Evolutionary conservation across 2,329 filamentous ascomycete genomes (phyloP).

Genomic region (Endoconidiophora polonica): DNA sequence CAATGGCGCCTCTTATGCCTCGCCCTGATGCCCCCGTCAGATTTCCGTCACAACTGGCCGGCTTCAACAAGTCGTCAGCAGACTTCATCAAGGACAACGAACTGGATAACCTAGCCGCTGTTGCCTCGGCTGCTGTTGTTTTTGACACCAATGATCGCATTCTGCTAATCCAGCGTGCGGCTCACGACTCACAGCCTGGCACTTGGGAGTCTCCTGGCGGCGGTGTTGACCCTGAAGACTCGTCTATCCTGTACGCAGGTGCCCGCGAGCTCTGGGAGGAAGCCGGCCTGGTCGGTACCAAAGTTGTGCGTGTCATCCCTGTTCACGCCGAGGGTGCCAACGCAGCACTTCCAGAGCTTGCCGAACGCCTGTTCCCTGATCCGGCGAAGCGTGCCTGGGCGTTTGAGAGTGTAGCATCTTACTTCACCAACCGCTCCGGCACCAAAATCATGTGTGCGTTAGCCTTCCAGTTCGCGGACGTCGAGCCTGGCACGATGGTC

Average conservation of each 20-base stretch:
- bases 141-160: conserved; percentile 21
- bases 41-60: conserved; percentile 13
- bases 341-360: not conserved
- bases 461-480: conserved; percentile 23
- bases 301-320: conserved; percentile 19
- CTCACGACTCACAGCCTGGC: conserved; percentile 27
- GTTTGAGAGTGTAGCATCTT: conserved; percentile 4
- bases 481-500: conserved; percentile 16
- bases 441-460: conserved; percentile 19
- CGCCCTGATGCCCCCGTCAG: conserved; percentile 13
- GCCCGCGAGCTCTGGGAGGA: conserved; percentile 34
- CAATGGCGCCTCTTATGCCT: conserved; percentile 8
- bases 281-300: conserved; percentile 22
- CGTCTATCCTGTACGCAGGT: conserved; percentile 26
- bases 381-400: conserved; percentile 4
- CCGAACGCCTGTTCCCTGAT: conserved; percentile 1
- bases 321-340: conserved; percentile 16
- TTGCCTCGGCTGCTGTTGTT: conserved; percentile 22
- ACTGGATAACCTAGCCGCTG: conserved; percentile 15
- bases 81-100: conserved; percentile 14
- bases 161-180: conserved; percentile 30
- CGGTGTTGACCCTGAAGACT: conserved; percentile 26
- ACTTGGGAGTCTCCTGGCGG: conserved; percentile 35
- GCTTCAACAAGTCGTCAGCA: conserved; percentile 13
- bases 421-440: conserved; percentile 22